Evolutionary conservation across 2,329 filamentous ascomycete genomes (phyloP), one percentile per base, ranked within the genome.

Genomic region (Phyllosticta citribraziliensis): DNA sequence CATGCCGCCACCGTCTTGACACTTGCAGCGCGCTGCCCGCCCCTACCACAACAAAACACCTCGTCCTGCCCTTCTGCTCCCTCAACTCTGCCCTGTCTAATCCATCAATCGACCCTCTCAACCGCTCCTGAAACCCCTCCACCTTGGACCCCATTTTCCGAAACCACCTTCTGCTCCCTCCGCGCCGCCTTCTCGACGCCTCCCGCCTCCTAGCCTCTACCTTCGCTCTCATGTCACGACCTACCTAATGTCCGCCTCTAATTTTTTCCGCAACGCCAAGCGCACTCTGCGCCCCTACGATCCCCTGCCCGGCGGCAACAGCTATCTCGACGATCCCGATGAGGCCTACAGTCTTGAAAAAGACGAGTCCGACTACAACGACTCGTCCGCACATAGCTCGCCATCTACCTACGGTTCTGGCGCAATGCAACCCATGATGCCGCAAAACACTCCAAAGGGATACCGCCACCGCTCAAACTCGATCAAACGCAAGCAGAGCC

Each of bases 351-450:
- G 71, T 64, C 66, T 71, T 54, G 76, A 78, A 64, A 78, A 78
- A 63, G 69, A 67, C 57, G 71, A 70, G 55, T 65, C 66, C n/a
- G 69, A 70, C 66, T 70, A 71, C 58, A 66, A 68, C 57, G 73
- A 72, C 50, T 73, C 70, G 14, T 58, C 68, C 47, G 76, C 82
- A 56, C 70, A 78, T 58, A 75, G 78, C 67, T 75, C 81, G 55
- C 66, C 76, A 63, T 72, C 76, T 68, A 71, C 78, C 63, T 74
- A 75, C 62, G 77, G 79, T 12, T 76, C 72, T 33, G 72, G 71
- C 22, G 67, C 66, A 65, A 72, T 72, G 55, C 67, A 74, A 63
- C 71, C 73, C 52, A 74, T 74, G 19, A 76, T 78, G 67, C 71
- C n/a, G 66, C 70, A 63, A 68, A 61, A 71, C 67, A 63, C 67